phyloP scores from a whole-genome alignment of 352 stramenopile genomes.

The Globisporangium recalcitrans region DNA sequence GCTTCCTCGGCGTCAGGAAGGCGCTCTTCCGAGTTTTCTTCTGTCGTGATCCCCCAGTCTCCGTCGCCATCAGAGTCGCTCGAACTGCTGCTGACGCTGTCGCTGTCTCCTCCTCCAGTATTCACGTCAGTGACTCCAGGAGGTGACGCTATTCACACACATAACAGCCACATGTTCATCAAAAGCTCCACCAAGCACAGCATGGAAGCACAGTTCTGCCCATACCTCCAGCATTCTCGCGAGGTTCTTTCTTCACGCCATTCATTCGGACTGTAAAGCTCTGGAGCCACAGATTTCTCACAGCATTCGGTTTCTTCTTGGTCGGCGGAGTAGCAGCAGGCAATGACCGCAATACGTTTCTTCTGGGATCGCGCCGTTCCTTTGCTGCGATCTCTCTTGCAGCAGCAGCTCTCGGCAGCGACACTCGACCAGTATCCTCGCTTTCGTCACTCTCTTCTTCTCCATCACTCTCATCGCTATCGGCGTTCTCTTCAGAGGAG shows the following conservation, averaged over 20 bases:
- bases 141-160: not conserved
- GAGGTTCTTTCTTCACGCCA: not conserved
- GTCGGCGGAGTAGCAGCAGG: not conserved
- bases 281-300: not conserved
- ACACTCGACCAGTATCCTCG: not conserved
- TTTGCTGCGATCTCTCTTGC: constrained; percentile 2
- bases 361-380: not conserved
- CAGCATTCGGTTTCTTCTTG: not conserved
- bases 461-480: constrained; percentile 1
- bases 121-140: not conserved
- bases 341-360: not conserved
- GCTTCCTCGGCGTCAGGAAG: not conserved
- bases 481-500: not conserved
- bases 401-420: not conserved
- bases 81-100: not conserved
- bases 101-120: not conserved
- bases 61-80: not conserved
- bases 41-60: constrained; percentile 11
- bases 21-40: constrained; percentile 11
- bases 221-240: not conserved
- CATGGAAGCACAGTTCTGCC: not conserved
- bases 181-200: not conserved
- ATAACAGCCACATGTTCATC: not conserved
- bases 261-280: not conserved
- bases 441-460: constrained; percentile 3